Evolutionary conservation across 345 rosid species (phyloP).

Genomic region (Bruguiera gymnorhiza): DNA sequence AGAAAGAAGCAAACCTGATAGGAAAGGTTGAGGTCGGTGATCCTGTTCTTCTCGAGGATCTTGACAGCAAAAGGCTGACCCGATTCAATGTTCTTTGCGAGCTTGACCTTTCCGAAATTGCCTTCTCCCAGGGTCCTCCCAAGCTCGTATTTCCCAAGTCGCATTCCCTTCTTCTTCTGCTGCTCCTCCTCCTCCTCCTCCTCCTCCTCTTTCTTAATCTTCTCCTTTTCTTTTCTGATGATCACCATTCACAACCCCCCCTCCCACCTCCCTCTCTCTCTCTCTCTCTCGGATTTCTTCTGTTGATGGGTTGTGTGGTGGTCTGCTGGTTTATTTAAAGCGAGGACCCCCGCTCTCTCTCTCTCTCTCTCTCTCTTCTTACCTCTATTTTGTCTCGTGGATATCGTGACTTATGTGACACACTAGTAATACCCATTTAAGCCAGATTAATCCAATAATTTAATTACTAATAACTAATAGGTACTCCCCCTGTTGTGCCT

Average conservation of each 20-base stretch:
- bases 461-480: too few species aligned
- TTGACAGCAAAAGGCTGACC: constrained; percentile 73
- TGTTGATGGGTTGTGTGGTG: too few species aligned
- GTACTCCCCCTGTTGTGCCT: too few species aligned
- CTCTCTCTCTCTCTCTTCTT: too few species aligned
- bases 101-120: constrained; percentile 84
- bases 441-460: too few species aligned
- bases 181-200: constrained; percentile 10
- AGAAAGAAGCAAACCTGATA: constrained; percentile 46
- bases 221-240: not conserved
- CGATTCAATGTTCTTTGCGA: constrained; percentile 58
- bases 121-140: constrained; percentile 93
- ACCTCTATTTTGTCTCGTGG: too few species aligned
- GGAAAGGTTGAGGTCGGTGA: constrained; percentile 66
- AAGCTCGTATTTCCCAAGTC: constrained; percentile 80
- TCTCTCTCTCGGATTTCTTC: too few species aligned
- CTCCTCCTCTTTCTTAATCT: not conserved
- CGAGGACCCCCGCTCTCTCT: too few species aligned
- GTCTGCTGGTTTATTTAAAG: too few species aligned
- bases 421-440: too few species aligned
- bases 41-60: constrained; percentile 72
- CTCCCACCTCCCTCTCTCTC: not conserved
- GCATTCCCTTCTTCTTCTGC: constrained; percentile 51
- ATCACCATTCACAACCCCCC: constrained; percentile 18
- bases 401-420: too few species aligned